Percentiles rank a stretch among this genome's conserved stretches.
Evolutionary conservation across 768 basidiomycete genomes (phyloP).

Genomic region (Tulasnella sp.): DNA sequence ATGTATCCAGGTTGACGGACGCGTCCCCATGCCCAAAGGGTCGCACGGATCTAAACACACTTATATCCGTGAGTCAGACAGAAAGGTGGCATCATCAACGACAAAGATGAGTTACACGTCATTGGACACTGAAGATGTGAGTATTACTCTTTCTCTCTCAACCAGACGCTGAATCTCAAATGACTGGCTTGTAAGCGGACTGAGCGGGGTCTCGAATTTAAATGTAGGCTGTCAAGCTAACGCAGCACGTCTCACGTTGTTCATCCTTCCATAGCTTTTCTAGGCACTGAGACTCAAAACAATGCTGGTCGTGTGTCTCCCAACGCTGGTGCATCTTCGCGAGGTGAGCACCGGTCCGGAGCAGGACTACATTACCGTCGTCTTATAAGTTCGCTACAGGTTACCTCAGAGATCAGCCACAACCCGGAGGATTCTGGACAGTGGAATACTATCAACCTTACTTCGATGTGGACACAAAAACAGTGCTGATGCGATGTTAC

Average conservation of each 20-base stretch:
- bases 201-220: constrained; percentile 51
- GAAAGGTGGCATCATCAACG: background rate
- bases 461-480: constrained; percentile 79
- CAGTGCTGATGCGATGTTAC: constrained; percentile 60
- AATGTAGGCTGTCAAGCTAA: constrained; percentile 39
- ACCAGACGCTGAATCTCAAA: background rate
- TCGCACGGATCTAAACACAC: no score
- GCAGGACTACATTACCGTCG: constrained; percentile 31
- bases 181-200: background rate
- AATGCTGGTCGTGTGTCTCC: constrained; percentile 28
- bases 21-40: no score
- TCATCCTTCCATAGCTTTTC: constrained; percentile 10
- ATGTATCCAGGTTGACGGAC: no score
- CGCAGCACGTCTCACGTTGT: constrained; percentile 20
- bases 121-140: constrained; percentile 13
- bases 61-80: no score
- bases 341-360: constrained; percentile 25
- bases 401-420: constrained; percentile 45
- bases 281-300: constrained; percentile 8
- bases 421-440: constrained; percentile 21
- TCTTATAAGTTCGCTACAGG: constrained; percentile 30
- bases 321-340: constrained; percentile 22
- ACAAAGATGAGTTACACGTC: constrained; percentile 11
- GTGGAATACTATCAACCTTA: constrained; percentile 78
- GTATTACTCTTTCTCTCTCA: background rate